Base-by-base conservation (phyloP, 345 rosid species). In the Luvunga scandens region DNA sequence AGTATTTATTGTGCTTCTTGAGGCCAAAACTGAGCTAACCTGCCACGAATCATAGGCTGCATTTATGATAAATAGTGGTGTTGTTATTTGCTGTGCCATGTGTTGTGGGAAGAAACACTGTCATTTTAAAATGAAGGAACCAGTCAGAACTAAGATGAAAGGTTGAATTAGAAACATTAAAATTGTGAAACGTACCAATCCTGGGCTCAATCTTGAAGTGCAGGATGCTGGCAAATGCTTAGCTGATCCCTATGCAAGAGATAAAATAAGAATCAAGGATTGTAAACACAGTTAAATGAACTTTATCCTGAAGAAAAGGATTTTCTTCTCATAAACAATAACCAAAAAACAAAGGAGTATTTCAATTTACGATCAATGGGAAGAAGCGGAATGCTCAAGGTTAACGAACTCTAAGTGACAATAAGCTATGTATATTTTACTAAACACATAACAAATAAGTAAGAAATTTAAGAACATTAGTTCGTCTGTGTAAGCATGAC, bases 351-450 rank as follows among this genome's bases (percentile, higher is more conserved):
- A 50, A 63, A 48, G 12, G 42, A 63, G 66, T 10, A 27, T 1
- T 45, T 39, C 25, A 39, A 4, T 42, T 4, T 24, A 14, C 24
- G 9, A 73, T 59, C 34, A 33, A 34, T 9, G 27, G 25, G 68
- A 30, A 62, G 70, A 64, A 10, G 61, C 6, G 22, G 63, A 75
- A 21, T 0, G 13, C 27, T 66, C 65, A 66, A 76, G 65, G 65
- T 21, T 39, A 75, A 45, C 30, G 18, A 53, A 25, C 71, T 33
- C 36, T 62, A 27, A 50, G 45, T 65, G 31, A 12, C 42, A 69
- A 78, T 24, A 19, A 33, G 68, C 48, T 69, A 31, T 22, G 74
- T 65, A 75, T 60, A 75, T 71, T 27, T 27, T 31, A 70, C 42
- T 1, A 21, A 53, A 34, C 0, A 0, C 25, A 53, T 25, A 38